Percentiles rank a stretch among this genome's conserved stretches.
Conservation (phyloP, 306 rosid genomes). For the Quercus rubra region DNA sequence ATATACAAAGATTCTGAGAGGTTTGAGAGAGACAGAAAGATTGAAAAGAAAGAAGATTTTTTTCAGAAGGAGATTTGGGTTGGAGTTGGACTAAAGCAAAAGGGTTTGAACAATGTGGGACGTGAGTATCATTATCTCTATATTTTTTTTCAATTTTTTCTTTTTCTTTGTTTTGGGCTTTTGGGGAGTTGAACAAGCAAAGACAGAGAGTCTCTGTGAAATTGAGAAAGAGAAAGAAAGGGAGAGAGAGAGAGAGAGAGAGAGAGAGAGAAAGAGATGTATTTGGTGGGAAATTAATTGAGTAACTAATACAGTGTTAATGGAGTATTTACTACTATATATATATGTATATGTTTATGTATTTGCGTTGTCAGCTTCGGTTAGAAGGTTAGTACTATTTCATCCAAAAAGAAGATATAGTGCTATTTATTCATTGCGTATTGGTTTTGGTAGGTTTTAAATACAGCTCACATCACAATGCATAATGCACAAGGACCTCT, state of each 20-base stretch:
- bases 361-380: not conserved
- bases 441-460: not conserved
- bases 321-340: no score
- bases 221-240: not conserved
- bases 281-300: conserved; percentile 15
- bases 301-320: not conserved
- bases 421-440: no score
- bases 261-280: not conserved
- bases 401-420: no score
- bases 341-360: no score
- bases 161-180: conserved; percentile 3
- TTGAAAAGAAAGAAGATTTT: not conserved
- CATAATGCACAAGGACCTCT: no score
- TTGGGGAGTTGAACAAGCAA: conserved; percentile 46
- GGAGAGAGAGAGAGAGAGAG: not conserved
- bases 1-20: not conserved
- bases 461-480: no score
- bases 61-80: conserved; percentile 12
- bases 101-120: conserved; percentile 32
- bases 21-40: not conserved
- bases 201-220: not conserved
- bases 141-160: not conserved
- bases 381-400: not conserved
- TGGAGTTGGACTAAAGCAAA: conserved; percentile 41
- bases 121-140: conserved; percentile 59